Percentiles rank a stretch among this genome's conserved stretches.
Evolutionary conservation across 2,329 filamentous ascomycete genomes (phyloP).

Genomic region (Mycogone perniciosa): DNA sequence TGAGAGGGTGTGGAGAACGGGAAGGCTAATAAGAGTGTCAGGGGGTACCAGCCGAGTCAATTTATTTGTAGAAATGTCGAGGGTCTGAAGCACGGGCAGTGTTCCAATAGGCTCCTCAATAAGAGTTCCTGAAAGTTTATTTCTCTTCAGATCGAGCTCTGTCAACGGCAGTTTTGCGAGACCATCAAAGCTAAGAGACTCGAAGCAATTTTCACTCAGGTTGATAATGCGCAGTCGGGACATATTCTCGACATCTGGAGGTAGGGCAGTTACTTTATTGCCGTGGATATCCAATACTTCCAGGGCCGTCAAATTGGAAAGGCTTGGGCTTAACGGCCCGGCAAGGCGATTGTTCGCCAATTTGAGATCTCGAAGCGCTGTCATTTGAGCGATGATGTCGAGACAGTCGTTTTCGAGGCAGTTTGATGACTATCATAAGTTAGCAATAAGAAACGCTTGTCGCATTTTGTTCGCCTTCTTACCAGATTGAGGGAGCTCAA

Average conservation of each 20-base stretch:
- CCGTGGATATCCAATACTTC: constrained; percentile 76
- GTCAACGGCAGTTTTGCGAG: constrained; percentile 63
- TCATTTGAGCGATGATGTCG: constrained; percentile 67
- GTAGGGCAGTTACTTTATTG: constrained; percentile 70
- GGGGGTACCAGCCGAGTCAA: constrained; percentile 48
- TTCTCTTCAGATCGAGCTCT: constrained; percentile 70
- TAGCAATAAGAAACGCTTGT: constrained; percentile 14
- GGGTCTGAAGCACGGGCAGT: constrained; percentile 60
- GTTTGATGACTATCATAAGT: constrained; percentile 62
- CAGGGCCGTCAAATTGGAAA: constrained; percentile 60
- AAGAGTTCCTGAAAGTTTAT: constrained; percentile 67
- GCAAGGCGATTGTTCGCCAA: constrained; percentile 71
- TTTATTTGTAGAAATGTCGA: constrained; percentile 75
- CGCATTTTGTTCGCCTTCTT: constrained; percentile 25
- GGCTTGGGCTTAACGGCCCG: constrained; percentile 57
- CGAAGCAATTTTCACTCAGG: constrained; percentile 71
- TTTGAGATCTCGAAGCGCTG: constrained; percentile 69
- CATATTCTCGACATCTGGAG: constrained; percentile 60
- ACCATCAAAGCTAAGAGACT: constrained; percentile 61
- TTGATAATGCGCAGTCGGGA: constrained; percentile 68
- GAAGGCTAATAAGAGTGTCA: constrained; percentile 51
- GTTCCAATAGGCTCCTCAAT: constrained; percentile 56
- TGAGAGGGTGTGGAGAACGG: constrained; percentile 65
- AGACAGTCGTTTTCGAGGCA: constrained; percentile 66
- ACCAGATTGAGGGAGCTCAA: constrained; percentile 80